phyloP scores from a whole-genome alignment of 495 filamentous ascomycete genomes.

The Penicillium chermesinum region DNA sequence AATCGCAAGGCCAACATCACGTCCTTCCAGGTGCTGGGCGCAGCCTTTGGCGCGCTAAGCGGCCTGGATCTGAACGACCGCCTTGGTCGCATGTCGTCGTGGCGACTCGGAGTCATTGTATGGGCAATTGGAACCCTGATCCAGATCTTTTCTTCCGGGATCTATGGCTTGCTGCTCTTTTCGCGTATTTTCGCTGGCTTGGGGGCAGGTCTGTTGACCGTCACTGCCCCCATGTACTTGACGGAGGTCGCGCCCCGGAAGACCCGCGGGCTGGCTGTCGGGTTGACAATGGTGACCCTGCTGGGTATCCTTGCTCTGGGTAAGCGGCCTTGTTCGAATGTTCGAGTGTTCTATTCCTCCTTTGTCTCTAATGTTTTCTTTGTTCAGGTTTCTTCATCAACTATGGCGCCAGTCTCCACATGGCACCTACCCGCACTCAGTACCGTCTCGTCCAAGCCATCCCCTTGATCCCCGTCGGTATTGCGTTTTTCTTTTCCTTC shows the following conservation, averaged over 20 bases:
- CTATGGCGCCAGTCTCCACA: conserved; percentile 38
- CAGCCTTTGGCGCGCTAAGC: conserved; percentile 38
- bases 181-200: conserved; percentile 42
- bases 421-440: conserved; percentile 35
- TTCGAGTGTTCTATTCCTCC: no score
- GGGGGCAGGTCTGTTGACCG: conserved; percentile 46
- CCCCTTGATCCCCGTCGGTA: conserved; percentile 37
- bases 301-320: conserved; percentile 34
- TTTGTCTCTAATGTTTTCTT: neutral
- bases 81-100: conserved; percentile 34
- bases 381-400: conserved; percentile 44
- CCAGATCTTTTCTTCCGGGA: conserved; percentile 40
- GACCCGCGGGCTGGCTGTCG: conserved; percentile 46
- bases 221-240: conserved; percentile 45
- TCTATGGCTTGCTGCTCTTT: conserved; percentile 42
- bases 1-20: conserved; percentile 43
- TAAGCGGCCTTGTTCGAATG: no score
- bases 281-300: conserved; percentile 47
- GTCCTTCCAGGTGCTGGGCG: conserved; percentile 42
- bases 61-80: conserved; percentile 39
- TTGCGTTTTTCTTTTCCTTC: conserved; percentile 34
- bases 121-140: conserved; percentile 41
- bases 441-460: conserved; percentile 44
- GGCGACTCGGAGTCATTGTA: conserved; percentile 35
- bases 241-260: conserved; percentile 47